Conservation (phyloP, 352 stramenopile species). For the Globisporangium polare region DNA sequence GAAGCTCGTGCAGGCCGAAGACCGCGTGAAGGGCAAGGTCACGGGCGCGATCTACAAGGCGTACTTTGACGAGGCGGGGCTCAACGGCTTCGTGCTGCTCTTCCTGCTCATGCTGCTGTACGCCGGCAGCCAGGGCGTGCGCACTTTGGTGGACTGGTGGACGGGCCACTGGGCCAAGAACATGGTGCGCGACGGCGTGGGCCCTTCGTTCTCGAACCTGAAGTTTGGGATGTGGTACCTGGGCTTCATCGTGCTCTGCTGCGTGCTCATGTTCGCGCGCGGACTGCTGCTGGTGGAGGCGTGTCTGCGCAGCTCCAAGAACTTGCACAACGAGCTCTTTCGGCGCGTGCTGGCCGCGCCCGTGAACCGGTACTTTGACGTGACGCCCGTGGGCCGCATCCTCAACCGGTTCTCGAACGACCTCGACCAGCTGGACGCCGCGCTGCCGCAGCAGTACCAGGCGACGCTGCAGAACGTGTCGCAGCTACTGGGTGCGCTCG, state of each 20-base stretch:
- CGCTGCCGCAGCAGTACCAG: slow-evolving; percentile 37
- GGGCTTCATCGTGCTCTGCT: slow-evolving; percentile 25
- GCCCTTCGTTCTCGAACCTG: slow-evolving; percentile 32
- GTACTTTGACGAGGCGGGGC: slow-evolving; percentile 34
- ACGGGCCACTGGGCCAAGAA: slow-evolving; percentile 29
- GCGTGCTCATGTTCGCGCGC: slow-evolving; percentile 18
- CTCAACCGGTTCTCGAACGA: slow-evolving; percentile 51
- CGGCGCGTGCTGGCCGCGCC: slow-evolving; percentile 34
- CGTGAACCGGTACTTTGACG: slow-evolving; percentile 48
- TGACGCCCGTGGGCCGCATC: slow-evolving; percentile 46
- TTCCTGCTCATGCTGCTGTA: not conserved
- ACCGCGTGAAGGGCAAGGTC: slow-evolving; percentile 32
- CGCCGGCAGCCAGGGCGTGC: slow-evolving; percentile 10
- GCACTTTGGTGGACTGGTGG: slow-evolving; percentile 31
- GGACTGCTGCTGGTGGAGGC: slow-evolving; percentile 25
- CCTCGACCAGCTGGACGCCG: slow-evolving; percentile 40
- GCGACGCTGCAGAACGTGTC: slow-evolving; percentile 22
- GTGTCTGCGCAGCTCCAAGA: slow-evolving; percentile 27
- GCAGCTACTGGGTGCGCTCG: slow-evolving; percentile 19
- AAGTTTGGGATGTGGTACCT: slow-evolving; percentile 36
- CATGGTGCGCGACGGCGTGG: slow-evolving; percentile 19
- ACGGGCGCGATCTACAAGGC: slow-evolving; percentile 22
- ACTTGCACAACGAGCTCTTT: slow-evolving; percentile 32
- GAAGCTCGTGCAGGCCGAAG: slow-evolving; percentile 25
- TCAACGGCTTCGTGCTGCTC: slow-evolving; percentile 18